These are phyloP conservation scores for Neofusicoccum kwambonambiense DNA, from an alignment of 2,329 filamentous ascomycete genomes.

Conservation along the genomic window DNA sequence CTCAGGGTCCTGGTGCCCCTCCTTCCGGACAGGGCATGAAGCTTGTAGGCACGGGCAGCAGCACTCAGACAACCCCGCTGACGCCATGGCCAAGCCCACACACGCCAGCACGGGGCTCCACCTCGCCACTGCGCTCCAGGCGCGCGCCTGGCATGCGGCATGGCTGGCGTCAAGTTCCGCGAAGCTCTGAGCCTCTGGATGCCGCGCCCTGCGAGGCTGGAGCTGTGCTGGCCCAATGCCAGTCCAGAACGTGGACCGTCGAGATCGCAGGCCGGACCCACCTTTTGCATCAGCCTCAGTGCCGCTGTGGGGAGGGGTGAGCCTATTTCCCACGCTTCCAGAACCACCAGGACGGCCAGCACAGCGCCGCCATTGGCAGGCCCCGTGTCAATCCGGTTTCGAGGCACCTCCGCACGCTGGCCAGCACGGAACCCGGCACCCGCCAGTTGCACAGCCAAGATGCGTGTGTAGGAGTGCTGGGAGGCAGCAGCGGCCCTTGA, in stretches of 20 bases:
- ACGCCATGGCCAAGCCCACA: neutral
- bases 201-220: slow-evolving; percentile 3
- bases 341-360: neutral
- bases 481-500: neutral
- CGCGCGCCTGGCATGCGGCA: neutral
- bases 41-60: neutral
- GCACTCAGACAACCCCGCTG: slow-evolving; percentile 4
- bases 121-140: slow-evolving; percentile 3
- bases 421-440: slow-evolving; percentile 3
- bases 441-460: slow-evolving; percentile 3
- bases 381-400: neutral
- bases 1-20: slow-evolving; percentile 10
- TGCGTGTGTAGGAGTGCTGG: neutral
- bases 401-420: neutral
- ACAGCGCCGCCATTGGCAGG: neutral
- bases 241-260: slow-evolving; percentile 4
- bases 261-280: neutral
- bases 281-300: slow-evolving; percentile 6
- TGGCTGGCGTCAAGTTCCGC: neutral
- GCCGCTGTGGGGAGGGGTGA: neutral
- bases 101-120: slow-evolving; percentile 4
- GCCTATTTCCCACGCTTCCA: slow-evolving; percentile 3
- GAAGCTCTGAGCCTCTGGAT: neutral
- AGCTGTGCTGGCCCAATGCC: slow-evolving; percentile 7
- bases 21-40: neutral